Evolutionary conservation across 495 filamentous ascomycete species (phyloP), one percentile per base, ranked within the genome.

Genomic region (Penicillium manginii): DNA sequence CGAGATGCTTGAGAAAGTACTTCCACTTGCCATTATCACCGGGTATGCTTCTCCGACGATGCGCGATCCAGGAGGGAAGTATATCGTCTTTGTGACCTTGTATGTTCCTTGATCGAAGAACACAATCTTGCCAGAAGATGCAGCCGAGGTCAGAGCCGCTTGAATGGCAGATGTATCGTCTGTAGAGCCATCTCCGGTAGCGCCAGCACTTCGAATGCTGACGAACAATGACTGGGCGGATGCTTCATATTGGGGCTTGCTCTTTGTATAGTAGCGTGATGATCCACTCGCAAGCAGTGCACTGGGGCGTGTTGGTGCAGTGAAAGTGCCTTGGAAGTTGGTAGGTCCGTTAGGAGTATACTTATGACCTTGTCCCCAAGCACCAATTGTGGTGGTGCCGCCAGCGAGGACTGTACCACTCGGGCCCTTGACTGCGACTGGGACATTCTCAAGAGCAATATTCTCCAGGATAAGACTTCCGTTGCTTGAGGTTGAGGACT

Each of bases 401-500:
- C 88, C 88, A 8, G 75, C 78, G 15, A 92, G 83, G 14, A 86
- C 59, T 1, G 80, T 81, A 62, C 68, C 78, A 62, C 43, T 69
- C 10, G 79, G 68, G 15, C 80, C 81, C 61, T 88, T 71, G 23
- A 93, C 80, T 1, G 85, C 88, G 18, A 83, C 74, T 4, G 79
- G 77, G 6, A 85, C 83, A 59, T 87, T 85, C 51, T 71, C 74
- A 55, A 94, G 78, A 17, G 68, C 71, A 23, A 92, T 80, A 62
- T 96, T 96, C 70, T 92, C 89, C 19, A 87, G 50, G 57, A 85
- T 77, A 32, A 87, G 70, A 48, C 81, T 82, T 21, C 84, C 84
- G 33, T 77, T 82, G 43, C 71, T 73, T 1, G 60, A 83, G 3
- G 65, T 71, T 15, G 72, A 74, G 50, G 58, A 67, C 45, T 57